Percentiles rank a stretch among this genome's conserved stretches.
Evolutionary conservation across 257 asterid genomes (phyloP).

Genomic region (Buddleja alternifolia): DNA sequence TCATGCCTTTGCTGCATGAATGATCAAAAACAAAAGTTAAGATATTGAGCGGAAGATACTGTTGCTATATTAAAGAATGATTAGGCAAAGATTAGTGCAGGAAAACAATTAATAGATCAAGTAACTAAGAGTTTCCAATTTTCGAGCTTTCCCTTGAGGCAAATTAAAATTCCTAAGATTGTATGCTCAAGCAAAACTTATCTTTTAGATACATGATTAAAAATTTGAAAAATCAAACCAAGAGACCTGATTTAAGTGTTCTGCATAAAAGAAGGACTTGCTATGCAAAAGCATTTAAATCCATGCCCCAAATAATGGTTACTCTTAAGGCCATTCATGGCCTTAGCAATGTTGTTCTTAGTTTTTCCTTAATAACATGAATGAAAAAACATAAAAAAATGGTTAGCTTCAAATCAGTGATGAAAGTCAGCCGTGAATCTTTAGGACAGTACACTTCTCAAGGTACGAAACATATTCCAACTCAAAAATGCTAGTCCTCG

Average conservation of each 20-base stretch:
- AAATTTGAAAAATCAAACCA: neutral
- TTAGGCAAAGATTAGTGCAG: neutral
- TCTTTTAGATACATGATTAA: neutral
- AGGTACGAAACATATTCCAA: neutral
- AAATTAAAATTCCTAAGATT: neutral
- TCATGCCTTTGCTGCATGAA: conserved; percentile 74
- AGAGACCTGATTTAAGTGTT: neutral
- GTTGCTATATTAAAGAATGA: conserved; percentile 9
- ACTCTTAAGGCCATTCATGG: neutral
- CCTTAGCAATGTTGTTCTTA: neutral
- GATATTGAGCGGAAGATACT: conserved; percentile 2
- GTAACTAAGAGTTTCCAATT: neutral
- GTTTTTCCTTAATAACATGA: too few relatives aligned
- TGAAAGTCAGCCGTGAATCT: neutral
- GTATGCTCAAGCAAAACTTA: neutral
- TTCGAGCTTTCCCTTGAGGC: conserved; percentile 3
- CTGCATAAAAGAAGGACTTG: conserved; percentile 8
- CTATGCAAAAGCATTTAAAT: neutral
- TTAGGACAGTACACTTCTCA: neutral
- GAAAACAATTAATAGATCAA: conserved; percentile 4
- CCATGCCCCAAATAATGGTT: neutral
- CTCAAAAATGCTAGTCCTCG: neutral
- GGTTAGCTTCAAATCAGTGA: conserved; percentile 1
- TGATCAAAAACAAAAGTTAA: conserved; percentile 20
- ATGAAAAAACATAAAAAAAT: conserved; percentile 1